Base-by-base conservation (phyloP, 2,329 filamentous ascomycete species). In the Penicillium sp. region DNA sequence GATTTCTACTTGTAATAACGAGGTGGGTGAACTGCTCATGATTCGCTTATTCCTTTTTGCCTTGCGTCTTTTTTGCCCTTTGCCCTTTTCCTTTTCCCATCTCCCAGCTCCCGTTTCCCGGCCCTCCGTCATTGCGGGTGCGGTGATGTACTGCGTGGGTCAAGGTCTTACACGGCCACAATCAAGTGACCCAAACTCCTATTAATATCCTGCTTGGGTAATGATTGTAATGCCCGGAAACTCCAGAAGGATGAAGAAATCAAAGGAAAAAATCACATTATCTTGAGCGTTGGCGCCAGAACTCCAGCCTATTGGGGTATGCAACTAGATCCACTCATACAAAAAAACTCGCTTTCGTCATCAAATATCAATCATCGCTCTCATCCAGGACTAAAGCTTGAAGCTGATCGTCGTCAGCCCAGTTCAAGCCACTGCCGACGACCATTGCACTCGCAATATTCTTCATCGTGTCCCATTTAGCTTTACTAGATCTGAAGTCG, bases 371-470 rank as follows among this genome's bases (percentile, higher is more conserved):
- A 56, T 79, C 75, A 52, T 82, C 89, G 59, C 93, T 79, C 29
- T 79, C 76, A 61, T 84, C 91, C 57, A 95, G 78, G 23, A 96
- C 90, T 56, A 93, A 79, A 47, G 85, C 83, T 54, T 83, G 80
- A 57, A 96, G 75, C 55, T 79, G 80, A 48, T 86, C 81, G 71
- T 95, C 86, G 36, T 82, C 78, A 11, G 85, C 86, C 91, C 91
- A 96, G 67, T 95, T 87, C 50, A 94, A 79, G 43, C 91, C 91
- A 71, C 91, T 95, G 3, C 89, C 90, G 5, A 86, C 89, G 43
- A 96, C 83, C 51, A 92, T 82, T 16, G 88, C 90, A 66, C 88
- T 89, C n/a, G 89, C 82, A 37, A 91, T 84, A 21, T 85, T 89
- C 75, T 93, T 94, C 71, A 93, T 83, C 18, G 88, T 85, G 65